Conservation (phyloP, 768 basidiomycete species). For the Leccinum boreale region DNA sequence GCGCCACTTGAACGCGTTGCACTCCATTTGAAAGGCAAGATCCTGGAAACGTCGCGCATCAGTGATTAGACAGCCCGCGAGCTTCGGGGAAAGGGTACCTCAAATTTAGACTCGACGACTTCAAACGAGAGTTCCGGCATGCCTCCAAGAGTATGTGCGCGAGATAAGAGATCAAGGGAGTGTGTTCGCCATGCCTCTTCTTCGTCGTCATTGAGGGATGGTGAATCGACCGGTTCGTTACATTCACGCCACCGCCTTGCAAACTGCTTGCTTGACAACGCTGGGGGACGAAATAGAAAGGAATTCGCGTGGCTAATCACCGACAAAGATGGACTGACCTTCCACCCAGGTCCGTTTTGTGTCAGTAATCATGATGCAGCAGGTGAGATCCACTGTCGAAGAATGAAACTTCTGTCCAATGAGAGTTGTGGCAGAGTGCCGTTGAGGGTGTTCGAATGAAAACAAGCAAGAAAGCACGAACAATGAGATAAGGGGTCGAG, state of each 20-base stretch:
- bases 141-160: slow-evolving; percentile 60
- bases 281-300: slow-evolving; percentile 33
- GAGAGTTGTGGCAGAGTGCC: slow-evolving; percentile 5
- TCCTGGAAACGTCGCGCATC: slow-evolving; percentile 45
- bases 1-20: slow-evolving; percentile 65
- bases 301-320: slow-evolving; percentile 20
- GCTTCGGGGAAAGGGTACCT: slow-evolving; percentile 38
- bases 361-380: slow-evolving; percentile 66
- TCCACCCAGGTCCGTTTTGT: slow-evolving; percentile 74
- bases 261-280: slow-evolving; percentile 52
- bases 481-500: slow-evolving; percentile 70
- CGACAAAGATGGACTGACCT: slow-evolving; percentile 41
- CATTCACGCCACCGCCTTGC: slow-evolving; percentile 68
- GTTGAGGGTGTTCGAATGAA: slow-evolving; percentile 2
- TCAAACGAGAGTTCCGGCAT: slow-evolving; percentile 58
- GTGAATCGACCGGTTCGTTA: slow-evolving; percentile 40
- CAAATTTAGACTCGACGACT: slow-evolving; percentile 53
- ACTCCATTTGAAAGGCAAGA: slow-evolving; percentile 58
- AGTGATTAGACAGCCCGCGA: slow-evolving; percentile 7
- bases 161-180: slow-evolving; percentile 52
- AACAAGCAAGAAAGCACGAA: slow-evolving; percentile 36
- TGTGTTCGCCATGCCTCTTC: slow-evolving; percentile 64
- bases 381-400: slow-evolving; percentile 53
- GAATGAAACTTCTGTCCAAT: slow-evolving; percentile 58
- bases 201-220: slow-evolving; percentile 32